Percentiles rank a stretch among this genome's conserved stretches.
Conservation (phyloP, 2,329 filamentous ascomycete genomes). For the Massarina eburnea region DNA sequence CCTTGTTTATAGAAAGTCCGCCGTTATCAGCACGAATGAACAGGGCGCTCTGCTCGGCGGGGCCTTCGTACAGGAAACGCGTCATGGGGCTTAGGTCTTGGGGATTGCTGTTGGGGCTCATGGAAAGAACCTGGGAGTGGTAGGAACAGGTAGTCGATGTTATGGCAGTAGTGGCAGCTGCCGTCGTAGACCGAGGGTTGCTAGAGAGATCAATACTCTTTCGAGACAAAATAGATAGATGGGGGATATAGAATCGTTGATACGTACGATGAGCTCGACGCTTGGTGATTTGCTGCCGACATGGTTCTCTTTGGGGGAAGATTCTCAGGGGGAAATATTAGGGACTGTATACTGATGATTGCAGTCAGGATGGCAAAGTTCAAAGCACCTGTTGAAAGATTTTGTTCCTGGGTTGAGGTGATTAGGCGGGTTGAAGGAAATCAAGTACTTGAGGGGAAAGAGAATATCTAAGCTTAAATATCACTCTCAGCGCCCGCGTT, state of each 20-base stretch:
- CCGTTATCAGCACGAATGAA: conserved; percentile 20
- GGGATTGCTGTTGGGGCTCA: background rate
- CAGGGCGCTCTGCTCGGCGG: conserved; percentile 22
- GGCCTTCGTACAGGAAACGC: conserved; percentile 23
- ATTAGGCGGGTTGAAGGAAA: no score
- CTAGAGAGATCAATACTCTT: background rate
- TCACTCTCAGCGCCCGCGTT: background rate
- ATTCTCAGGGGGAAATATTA: background rate
- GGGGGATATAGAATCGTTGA: no score
- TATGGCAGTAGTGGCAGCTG: background rate
- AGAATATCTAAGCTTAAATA: background rate
- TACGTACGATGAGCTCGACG: background rate
- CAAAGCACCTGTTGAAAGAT: no score
- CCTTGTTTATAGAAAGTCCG: conserved; percentile 16
- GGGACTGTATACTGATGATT: no score
- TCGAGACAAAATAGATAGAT: no score
- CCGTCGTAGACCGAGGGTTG: background rate
- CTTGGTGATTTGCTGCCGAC: conserved; percentile 2
- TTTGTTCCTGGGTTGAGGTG: no score
- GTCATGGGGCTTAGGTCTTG: conserved; percentile 20
- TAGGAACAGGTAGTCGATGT: conserved; percentile 9
- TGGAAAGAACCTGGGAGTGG: conserved; percentile 10
- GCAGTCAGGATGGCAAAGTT: no score
- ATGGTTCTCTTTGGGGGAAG: background rate
- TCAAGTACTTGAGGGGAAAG: background rate